Evolutionary conservation across 371 early-diverging fungal genomes (phyloP).

Genomic region (Smittium culicis): DNA sequence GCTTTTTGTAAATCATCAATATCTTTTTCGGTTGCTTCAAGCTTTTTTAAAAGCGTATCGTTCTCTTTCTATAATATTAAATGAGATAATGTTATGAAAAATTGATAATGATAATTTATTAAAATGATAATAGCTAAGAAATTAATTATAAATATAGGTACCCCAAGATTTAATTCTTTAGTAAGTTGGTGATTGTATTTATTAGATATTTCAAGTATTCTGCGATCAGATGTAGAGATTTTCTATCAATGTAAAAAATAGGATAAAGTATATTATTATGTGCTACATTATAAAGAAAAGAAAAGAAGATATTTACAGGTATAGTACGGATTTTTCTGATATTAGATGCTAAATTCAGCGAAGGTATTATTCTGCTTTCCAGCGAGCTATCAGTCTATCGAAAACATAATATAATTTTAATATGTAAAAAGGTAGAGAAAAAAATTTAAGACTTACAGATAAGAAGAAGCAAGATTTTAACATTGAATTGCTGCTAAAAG

Average conservation of each 20-base stretch:
- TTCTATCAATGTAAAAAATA: not conserved
- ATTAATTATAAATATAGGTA: not conserved
- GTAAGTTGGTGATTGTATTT: not conserved
- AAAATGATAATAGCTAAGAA: not conserved
- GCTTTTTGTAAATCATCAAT: constrained; percentile 6
- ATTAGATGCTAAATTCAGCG: not conserved
- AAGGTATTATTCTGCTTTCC: not conserved
- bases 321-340: constrained; percentile 6
- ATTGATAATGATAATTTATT: not conserved
- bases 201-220: not conserved
- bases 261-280: too few relatives aligned
- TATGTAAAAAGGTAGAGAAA: not conserved
- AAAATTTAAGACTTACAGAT: not conserved
- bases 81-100: not conserved
- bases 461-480: constrained; percentile 7
- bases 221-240: not conserved
- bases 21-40: constrained; percentile 1
- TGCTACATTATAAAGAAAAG: too few relatives aligned
- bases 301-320: not conserved
- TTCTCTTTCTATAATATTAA: constrained; percentile 1
- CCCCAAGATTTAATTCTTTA: not conserved
- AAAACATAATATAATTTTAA: not conserved
- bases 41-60: not conserved
- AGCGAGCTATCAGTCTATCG: not conserved
- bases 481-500: not conserved